Conservation (phyloP, 2,329 filamentous ascomycete genomes). For the Paecilomyces niveus region DNA sequence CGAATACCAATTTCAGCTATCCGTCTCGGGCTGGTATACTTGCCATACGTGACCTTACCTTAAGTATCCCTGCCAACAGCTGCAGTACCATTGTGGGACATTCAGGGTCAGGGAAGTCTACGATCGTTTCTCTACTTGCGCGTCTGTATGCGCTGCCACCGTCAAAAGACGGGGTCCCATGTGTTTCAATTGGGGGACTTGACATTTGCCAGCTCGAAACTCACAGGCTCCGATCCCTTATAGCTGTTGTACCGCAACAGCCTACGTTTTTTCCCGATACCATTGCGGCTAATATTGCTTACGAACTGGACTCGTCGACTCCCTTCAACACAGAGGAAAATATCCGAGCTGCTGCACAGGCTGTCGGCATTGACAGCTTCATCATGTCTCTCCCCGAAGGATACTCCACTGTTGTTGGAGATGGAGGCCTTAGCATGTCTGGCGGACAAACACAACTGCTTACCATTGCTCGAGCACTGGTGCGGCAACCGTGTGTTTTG, state of each 20-base stretch:
- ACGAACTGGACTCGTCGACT: constrained; percentile 58
- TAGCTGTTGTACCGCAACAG: constrained; percentile 54
- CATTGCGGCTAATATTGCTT: constrained; percentile 55
- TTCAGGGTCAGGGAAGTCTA: constrained; percentile 89
- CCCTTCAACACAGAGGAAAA: constrained; percentile 40
- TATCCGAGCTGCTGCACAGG: constrained; percentile 50
- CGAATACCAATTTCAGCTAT: constrained; percentile 64
- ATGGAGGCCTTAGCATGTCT: constrained; percentile 65
- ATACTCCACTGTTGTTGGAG: constrained; percentile 68
- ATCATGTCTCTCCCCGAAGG: constrained; percentile 62
- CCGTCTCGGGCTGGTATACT: constrained; percentile 46
- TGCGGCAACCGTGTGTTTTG: constrained; percentile 63
- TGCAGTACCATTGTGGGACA: constrained; percentile 73
- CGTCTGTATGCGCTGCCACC: constrained; percentile 54
- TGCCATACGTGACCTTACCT: constrained; percentile 59
- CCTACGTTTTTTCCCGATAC: constrained; percentile 54
- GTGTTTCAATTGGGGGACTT: constrained; percentile 47
- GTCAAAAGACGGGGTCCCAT: constrained; percentile 14
- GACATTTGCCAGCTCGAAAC: constrained; percentile 56
- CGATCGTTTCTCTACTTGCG: constrained; percentile 66
- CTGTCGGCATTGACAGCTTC: constrained; percentile 65
- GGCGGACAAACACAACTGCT: constrained; percentile 80
- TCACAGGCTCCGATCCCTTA: constrained; percentile 50
- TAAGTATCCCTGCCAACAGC: constrained; percentile 56
- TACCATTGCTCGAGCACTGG: constrained; percentile 71